Percentiles rank a stretch among this genome's conserved stretches.
These are phyloP conservation scores for Rhynchosporium secalis DNA, from an alignment of 2,329 filamentous ascomycete species.

Conservation along the genomic window DNA sequence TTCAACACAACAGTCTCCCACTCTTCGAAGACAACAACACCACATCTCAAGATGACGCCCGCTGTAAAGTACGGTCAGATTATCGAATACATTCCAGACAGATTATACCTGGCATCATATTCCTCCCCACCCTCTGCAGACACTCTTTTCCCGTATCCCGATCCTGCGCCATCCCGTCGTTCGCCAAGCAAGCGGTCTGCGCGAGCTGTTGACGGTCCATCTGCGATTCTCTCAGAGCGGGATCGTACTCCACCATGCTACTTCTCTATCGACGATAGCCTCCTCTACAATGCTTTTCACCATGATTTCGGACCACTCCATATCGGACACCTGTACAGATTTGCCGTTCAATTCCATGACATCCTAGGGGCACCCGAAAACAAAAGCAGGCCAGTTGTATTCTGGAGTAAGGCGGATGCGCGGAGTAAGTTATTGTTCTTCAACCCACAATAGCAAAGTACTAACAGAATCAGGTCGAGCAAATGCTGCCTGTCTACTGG, in stretches of 20 bases:
- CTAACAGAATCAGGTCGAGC: slow-evolving; percentile 65
- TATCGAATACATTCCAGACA: slow-evolving; percentile 98
- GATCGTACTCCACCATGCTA: slow-evolving; percentile 76
- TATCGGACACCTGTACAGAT: slow-evolving; percentile 95
- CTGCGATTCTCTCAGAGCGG: slow-evolving; percentile 46
- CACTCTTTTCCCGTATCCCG: slow-evolving; percentile 83
- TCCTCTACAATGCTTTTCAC: slow-evolving; percentile 98
- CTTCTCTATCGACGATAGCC: slow-evolving; percentile 89
- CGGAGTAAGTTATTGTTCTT: slow-evolving; percentile 63
- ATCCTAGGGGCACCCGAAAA: slow-evolving; percentile 90
- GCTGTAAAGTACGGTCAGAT: slow-evolving; percentile 71
- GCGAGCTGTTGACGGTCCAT: slow-evolving; percentile 60
- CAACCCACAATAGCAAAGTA: slow-evolving; percentile 1
- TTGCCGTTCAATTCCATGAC: slow-evolving; percentile 93
- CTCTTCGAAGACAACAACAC: slow-evolving; percentile 10
- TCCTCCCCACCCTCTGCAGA: slow-evolving; percentile 75
- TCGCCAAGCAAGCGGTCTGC: slow-evolving; percentile 78
- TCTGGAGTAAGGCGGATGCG: slow-evolving; percentile 91
- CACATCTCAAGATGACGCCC: slow-evolving; percentile 44
- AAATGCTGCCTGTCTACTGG: slow-evolving; percentile 91
- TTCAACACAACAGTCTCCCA: slow-evolving; percentile 26
- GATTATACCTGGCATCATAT: slow-evolving; percentile 92
- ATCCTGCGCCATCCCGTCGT: slow-evolving; percentile 50
- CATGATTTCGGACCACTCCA: slow-evolving; percentile 97
- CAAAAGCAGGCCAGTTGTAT: slow-evolving; percentile 85